Conservation (phyloP, 148 eudicot genomes). For the Cornus suecica region DNA sequence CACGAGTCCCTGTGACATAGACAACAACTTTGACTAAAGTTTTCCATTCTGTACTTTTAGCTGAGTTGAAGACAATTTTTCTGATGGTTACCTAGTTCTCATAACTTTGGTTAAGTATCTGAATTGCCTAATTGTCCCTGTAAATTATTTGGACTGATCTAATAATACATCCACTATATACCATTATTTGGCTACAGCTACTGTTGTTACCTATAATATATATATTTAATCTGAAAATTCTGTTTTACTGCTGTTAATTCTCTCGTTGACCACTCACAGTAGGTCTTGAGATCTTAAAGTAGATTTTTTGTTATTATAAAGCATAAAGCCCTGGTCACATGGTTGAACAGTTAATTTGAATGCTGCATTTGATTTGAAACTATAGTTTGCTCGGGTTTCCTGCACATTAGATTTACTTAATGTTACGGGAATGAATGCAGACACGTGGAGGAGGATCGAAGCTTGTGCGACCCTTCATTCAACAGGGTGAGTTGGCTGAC, state of each 20-base stretch:
- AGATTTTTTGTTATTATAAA: background rate
- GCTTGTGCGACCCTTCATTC: constrained; percentile 12
- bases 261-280: background rate
- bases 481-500: constrained; percentile 28
- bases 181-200: too few relatives aligned
- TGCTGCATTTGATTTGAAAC: background rate
- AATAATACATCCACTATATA: background rate
- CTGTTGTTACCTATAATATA: background rate
- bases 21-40: too few relatives aligned
- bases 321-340: background rate
- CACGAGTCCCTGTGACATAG: too few relatives aligned
- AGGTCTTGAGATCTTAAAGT: background rate
- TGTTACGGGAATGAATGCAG: constrained; percentile 14
- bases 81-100: background rate
- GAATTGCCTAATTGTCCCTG: background rate
- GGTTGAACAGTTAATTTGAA: background rate
- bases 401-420: background rate
- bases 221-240: background rate
- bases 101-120: background rate
- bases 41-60: background rate
- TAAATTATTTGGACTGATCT: background rate
- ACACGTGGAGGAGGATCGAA: constrained; percentile 26
- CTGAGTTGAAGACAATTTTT: background rate
- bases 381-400: background rate
- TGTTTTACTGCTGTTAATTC: background rate